Evolutionary conservation across 768 basidiomycete genomes (phyloP).

Genomic region (Boletus fagicola): DNA sequence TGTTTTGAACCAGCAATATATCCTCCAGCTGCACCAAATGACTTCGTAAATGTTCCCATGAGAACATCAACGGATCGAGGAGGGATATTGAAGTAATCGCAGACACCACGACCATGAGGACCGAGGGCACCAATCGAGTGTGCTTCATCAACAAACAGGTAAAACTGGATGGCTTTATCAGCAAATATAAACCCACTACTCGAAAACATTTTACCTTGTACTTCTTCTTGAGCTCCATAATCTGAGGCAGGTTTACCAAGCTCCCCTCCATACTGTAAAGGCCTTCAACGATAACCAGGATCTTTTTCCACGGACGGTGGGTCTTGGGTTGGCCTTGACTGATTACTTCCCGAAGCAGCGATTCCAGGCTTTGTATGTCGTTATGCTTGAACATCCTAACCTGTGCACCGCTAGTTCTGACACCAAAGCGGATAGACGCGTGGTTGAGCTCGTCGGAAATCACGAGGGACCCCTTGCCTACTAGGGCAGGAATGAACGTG

Average conservation of each 20-base stretch:
- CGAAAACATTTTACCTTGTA: slow-evolving; percentile 72
- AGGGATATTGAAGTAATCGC: slow-evolving; percentile 87
- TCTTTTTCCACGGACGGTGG: slow-evolving; percentile 99
- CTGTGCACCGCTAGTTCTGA: slow-evolving; percentile 81
- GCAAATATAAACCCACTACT: neutral
- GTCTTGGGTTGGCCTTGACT: slow-evolving; percentile 98
- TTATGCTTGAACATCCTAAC: slow-evolving; percentile 98
- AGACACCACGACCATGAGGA: slow-evolving; percentile 90
- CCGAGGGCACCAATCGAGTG: slow-evolving; percentile 97
- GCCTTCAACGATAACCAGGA: slow-evolving; percentile 91
- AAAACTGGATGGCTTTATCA: slow-evolving; percentile 60
- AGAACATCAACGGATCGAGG: slow-evolving; percentile 84
- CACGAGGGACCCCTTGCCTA: slow-evolving; percentile 86
- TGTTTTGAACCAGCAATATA: slow-evolving; percentile 86
- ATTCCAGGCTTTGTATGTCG: slow-evolving; percentile 81
- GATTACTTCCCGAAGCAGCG: slow-evolving; percentile 82
- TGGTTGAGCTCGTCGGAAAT: slow-evolving; percentile 98
- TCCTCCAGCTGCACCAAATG: slow-evolving; percentile 91
- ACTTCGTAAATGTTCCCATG: slow-evolving; percentile 99
- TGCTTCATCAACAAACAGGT: slow-evolving; percentile 94
- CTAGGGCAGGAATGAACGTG: slow-evolving; percentile 88
- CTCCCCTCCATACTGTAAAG: slow-evolving; percentile 99
- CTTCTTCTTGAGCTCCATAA: slow-evolving; percentile 85
- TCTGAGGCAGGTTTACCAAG: slow-evolving; percentile 74
- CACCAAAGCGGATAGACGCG: slow-evolving; percentile 91